Evolutionary conservation across 352 stramenopile genomes (phyloP).

Genomic region (Plasmopara viticola): DNA sequence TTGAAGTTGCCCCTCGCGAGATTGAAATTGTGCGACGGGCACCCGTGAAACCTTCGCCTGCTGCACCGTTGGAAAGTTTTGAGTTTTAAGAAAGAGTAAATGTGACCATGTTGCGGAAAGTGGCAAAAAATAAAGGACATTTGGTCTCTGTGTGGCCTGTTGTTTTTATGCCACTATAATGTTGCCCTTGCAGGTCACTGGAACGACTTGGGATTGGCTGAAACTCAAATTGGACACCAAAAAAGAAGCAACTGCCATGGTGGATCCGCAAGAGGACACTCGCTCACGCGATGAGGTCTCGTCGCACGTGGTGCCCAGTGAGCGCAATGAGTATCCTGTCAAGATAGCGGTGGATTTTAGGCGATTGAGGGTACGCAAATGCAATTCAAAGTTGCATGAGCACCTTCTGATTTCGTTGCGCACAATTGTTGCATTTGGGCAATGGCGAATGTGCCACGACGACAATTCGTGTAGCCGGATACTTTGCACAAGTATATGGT

Average conservation of each 20-base stretch:
- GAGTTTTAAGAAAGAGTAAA: slow-evolving; percentile 33
- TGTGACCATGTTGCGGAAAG: slow-evolving; percentile 17
- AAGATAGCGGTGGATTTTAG: slow-evolving; percentile 68
- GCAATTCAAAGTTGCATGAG: slow-evolving; percentile 2
- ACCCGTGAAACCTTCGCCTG: slow-evolving; percentile 22
- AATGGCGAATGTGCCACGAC: background rate
- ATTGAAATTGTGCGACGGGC: slow-evolving; percentile 40
- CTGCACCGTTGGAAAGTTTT: slow-evolving; percentile 28
- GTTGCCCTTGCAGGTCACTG: background rate
- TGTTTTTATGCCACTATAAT: too few species aligned
- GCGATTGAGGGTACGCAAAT: slow-evolving; percentile 41
- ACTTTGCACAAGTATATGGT: slow-evolving; percentile 65
- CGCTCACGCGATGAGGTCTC: slow-evolving; percentile 1
- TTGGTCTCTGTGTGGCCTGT: too few species aligned
- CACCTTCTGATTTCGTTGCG: slow-evolving; percentile 5
- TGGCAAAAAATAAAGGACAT: slow-evolving; percentile 16
- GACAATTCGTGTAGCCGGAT: background rate
- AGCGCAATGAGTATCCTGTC: slow-evolving; percentile 47
- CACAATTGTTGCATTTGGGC: slow-evolving; percentile 13
- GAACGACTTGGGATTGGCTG: slow-evolving; percentile 8
- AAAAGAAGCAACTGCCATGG: slow-evolving; percentile 26
- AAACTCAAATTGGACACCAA: slow-evolving; percentile 12
- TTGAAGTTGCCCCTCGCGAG: slow-evolving; percentile 33
- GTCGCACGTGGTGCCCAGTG: slow-evolving; percentile 16
- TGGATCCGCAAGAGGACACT: slow-evolving; percentile 16